A percentile compares a stretch with the other conserved stretches of the same genome.
Evolutionary conservation across 352 stramenopile genomes (phyloP).

Genomic region (Phytopythium delawarense): DNA sequence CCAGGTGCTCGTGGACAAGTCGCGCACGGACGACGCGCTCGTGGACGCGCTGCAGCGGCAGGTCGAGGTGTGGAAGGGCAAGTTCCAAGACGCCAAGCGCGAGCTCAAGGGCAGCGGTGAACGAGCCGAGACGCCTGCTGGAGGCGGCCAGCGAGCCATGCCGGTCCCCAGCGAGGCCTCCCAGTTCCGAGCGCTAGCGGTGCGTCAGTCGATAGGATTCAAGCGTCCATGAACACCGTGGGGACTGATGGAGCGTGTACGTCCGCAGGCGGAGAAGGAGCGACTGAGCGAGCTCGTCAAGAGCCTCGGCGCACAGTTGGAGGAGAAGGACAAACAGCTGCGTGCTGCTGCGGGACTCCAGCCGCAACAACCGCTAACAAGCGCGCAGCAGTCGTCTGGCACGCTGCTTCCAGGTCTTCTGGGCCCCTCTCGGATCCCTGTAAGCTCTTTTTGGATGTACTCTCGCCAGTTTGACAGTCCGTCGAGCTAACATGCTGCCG

Average conservation of each 20-base stretch:
- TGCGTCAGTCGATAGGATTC: slow-evolving; percentile 16
- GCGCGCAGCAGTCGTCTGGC: not conserved
- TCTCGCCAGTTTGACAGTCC: not conserved
- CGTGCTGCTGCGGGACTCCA: slow-evolving; percentile 7
- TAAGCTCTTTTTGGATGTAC: slow-evolving; percentile 9
- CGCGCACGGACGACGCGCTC: slow-evolving; percentile 70
- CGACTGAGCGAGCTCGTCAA: slow-evolving; percentile 48
- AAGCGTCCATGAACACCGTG: not conserved
- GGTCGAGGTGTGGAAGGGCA: slow-evolving; percentile 57
- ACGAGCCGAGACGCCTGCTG: slow-evolving; percentile 33
- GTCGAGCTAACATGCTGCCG: not conserved
- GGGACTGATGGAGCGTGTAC: not conserved
- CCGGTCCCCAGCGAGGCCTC: slow-evolving; percentile 35
- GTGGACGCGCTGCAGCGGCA: slow-evolving; percentile 74
- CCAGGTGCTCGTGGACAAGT: slow-evolving; percentile 75
- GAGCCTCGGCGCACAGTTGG: slow-evolving; percentile 44
- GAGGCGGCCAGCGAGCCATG: slow-evolving; percentile 38
- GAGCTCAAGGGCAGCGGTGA: slow-evolving; percentile 38
- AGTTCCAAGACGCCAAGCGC: slow-evolving; percentile 48
- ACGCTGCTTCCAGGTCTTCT: not conserved
- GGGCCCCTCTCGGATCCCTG: slow-evolving; percentile 26
- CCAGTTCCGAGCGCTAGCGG: slow-evolving; percentile 49
- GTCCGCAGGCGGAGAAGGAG: slow-evolving; percentile 61
- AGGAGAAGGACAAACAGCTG: slow-evolving; percentile 58
- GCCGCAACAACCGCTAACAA: slow-evolving; percentile 5